Percentiles rank a stretch among this genome's conserved stretches.
Evolutionary conservation across 768 basidiomycete species (phyloP).

Genomic region (Collybia sp.): DNA sequence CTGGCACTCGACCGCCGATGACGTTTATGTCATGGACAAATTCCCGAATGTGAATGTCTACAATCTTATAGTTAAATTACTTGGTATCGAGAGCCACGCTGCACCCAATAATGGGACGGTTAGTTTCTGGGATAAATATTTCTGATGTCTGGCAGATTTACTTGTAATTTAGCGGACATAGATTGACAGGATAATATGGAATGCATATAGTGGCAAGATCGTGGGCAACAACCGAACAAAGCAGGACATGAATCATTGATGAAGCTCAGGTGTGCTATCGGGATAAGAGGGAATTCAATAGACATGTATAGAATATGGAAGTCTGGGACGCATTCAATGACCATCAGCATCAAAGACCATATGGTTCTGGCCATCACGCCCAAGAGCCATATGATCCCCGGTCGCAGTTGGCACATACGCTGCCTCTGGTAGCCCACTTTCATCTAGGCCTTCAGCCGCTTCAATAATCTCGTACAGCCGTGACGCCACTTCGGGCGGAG

Average conservation of each 20-base stretch:
- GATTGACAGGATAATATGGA: no score
- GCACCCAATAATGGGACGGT: conserved; percentile 71
- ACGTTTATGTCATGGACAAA: conserved; percentile 72
- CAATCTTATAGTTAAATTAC: conserved; percentile 70
- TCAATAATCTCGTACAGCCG: conserved; percentile 95
- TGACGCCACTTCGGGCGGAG: conserved; percentile 95
- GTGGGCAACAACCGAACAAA: neutral
- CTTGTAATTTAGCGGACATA: no score
- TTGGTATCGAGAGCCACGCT: conserved; percentile 53
- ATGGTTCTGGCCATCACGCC: conserved; percentile 32
- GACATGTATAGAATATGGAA: neutral
- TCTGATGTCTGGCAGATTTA: conserved; percentile 26
- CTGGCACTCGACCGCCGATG: conserved; percentile 66
- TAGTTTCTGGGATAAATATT: conserved; percentile 82
- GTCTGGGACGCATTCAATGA: conserved; percentile 17
- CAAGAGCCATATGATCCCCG: conserved; percentile 52
- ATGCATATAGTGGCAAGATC: neutral
- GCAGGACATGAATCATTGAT: no score
- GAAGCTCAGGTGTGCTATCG: no score
- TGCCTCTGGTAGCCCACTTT: conserved; percentile 69
- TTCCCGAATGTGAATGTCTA: conserved; percentile 88
- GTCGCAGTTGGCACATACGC: conserved; percentile 72
- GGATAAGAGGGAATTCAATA: no score
- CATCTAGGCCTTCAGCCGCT: conserved; percentile 90
- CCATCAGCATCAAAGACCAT: conserved; percentile 80